Conservation (phyloP, 345 rosid genomes). For the Eucalyptus pumila region DNA sequence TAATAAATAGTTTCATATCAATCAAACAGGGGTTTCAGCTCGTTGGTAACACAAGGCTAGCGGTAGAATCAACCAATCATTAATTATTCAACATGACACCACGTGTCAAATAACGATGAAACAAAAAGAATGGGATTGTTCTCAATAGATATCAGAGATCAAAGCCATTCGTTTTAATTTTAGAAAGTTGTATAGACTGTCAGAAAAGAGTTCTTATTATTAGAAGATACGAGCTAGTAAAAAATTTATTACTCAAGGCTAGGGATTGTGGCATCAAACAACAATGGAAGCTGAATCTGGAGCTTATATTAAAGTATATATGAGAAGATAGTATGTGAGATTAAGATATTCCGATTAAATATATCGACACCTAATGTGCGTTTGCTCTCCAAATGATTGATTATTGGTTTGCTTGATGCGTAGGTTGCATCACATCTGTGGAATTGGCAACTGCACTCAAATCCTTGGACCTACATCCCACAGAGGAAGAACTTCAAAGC, state of each 20-base stretch:
- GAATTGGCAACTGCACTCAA: constrained; percentile 43
- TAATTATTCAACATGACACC: background rate
- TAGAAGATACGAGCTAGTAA: background rate
- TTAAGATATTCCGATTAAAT: background rate
- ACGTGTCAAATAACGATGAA: background rate
- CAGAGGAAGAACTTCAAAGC: constrained; percentile 48
- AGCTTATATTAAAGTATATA: background rate
- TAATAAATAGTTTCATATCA: background rate
- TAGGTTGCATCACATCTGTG: constrained; percentile 52
- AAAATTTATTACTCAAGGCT: background rate
- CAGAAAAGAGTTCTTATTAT: background rate
- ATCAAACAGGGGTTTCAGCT: background rate
- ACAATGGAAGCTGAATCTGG: background rate
- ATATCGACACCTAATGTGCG: background rate
- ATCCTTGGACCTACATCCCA: constrained; percentile 38
- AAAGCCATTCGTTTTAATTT: background rate
- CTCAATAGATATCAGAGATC: background rate
- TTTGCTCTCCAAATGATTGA: background rate
- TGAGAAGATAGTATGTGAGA: background rate
- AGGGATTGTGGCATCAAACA: background rate
- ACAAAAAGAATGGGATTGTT: background rate
- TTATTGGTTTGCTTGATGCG: background rate
- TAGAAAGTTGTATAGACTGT: background rate
- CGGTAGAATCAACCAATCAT: background rate
- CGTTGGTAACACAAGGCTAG: background rate